Percentiles rank a stretch among this genome's conserved stretches.
phyloP scores from a whole-genome alignment of 805 yeast species.

The Kazachstania africana region DNA sequence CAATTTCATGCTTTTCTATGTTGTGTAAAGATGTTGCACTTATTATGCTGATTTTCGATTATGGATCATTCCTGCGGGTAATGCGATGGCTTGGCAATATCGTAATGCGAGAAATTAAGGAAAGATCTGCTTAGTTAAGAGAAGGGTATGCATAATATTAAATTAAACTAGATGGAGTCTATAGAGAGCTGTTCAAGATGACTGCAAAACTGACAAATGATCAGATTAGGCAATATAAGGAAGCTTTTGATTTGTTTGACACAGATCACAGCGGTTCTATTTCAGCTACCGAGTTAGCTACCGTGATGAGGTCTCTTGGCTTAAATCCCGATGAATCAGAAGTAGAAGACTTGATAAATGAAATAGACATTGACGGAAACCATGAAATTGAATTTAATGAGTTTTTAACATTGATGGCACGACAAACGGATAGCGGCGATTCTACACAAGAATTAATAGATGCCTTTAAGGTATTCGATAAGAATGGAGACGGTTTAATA shows the following conservation, averaged over 20 bases:
- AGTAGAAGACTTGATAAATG: slow-evolving; percentile 90
- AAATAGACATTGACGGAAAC: slow-evolving; percentile 90
- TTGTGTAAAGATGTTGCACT: no score
- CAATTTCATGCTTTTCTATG: no score
- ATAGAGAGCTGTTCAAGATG: no score
- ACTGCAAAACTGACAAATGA: not conserved
- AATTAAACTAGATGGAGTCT: no score
- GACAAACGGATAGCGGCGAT: slow-evolving; percentile 90
- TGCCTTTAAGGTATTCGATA: slow-evolving; percentile 95
- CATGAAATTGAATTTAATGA: slow-evolving; percentile 77
- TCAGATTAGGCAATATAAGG: slow-evolving; percentile 51
- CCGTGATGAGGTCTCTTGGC: slow-evolving; percentile 97
- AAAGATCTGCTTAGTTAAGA: no score
- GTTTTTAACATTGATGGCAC: slow-evolving; percentile 73
- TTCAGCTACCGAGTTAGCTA: slow-evolving; percentile 87
- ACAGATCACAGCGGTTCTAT: slow-evolving; percentile 94
- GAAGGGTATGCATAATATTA: no score
- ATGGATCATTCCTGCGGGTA: no score
- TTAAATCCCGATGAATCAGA: slow-evolving; percentile 92
- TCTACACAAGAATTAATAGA: slow-evolving; percentile 93
- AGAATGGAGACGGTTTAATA: slow-evolving; percentile 91
- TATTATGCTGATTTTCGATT: no score
- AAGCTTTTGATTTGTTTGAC: slow-evolving; percentile 92
- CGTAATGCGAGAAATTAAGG: no score
- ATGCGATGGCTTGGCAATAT: no score